Base-by-base conservation (phyloP, 768 basidiomycete species). In the Boletus tomentosulus region DNA sequence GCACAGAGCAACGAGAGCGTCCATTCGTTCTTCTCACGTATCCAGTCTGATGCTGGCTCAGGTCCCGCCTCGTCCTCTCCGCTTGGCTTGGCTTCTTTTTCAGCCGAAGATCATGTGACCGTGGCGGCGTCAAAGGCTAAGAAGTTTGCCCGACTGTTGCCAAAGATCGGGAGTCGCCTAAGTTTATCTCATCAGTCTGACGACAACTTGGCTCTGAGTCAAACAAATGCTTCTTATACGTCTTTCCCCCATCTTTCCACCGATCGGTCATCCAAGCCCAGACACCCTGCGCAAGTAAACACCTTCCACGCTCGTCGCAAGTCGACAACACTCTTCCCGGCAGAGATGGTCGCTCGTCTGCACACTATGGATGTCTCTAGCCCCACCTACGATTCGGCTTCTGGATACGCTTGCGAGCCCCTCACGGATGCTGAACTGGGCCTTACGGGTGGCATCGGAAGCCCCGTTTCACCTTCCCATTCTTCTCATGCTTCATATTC, bases 271-370 rank as follows among this genome's bases (percentile, higher is more conserved):
- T 48, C 62, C 42, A 69, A 60, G 30, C 45, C 59, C 38, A 70
- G 63, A 46, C 61, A 57, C 51, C 16, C 58, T 37, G 62, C 63
- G 41, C 66, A 69, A 50, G 63, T 65, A 60, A 70, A 71, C 57
- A 72, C 65, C 2, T 70, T 70, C 31, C 70, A 71, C 53, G 61
- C 69, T 16, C 69, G 70, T 50, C 68, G 70, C 53, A 70, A 70
- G 61, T 70, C 69, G 50, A 59, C 66, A 27, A 69, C 65, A 6
- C 57, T 70, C 54, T 70, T 72, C 35, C 68, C 68, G 2, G 58
- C 60, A 44, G 65, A 68, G 50, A 48, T 69, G 16, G 53, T 47
- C 46, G 48, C 66, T 42, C 68, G 62, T 50, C 53, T 69, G 44
- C 68, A 70, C 19, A 61, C 69, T 31, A 67, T 69, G 51, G 68